Evolutionary conservation across 1,284 basidiomycete genomes (phyloP), one percentile per base, ranked within the genome.

Genomic region (Rhodotorula sp.): DNA sequence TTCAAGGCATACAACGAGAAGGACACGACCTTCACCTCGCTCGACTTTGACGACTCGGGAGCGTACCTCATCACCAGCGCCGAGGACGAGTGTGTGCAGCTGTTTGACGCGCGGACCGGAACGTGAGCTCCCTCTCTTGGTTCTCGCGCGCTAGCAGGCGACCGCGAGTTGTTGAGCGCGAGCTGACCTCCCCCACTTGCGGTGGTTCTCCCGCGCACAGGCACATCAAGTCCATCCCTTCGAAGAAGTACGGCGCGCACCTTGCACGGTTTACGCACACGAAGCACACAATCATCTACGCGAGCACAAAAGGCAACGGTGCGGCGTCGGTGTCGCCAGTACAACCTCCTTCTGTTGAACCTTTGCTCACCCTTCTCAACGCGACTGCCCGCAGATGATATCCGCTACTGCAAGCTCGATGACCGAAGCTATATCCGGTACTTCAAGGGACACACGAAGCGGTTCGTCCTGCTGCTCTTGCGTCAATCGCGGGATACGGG

Each of bases 351-450:
- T 17, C n/a, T 46, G 22, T 25, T 19, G 58, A 44, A 44, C 10
- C 41, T 9, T 44, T 19, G 41, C 41, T 10, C 10, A 44, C 9
- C 10, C 41, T 44, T 9, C 41, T 9, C 41, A 19, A 9, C 10
- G 10, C 19, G 41, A 44, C 13, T 46, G 7, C n/a, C 10, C 55
- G 3, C 66, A 80, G 81, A 98, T 79, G 93, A 92, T 1, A 88
- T 99, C 72, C 89, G 97, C 36, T 97, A 98, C 81, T 93, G 97
- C 78, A 94, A 92, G 3, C 81, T 97, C 69, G 92, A 97, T 82
- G 93, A 97, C 85, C 97, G 97, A 85, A 92, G 90, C 81, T 99
- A 95, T 80, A 83, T 97, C 44, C 89, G 91, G 76, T 99, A 99
- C 83, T 98, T 96, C 84, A 90, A 89, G 78, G 97, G 97, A 0